These are phyloP conservation scores for Sporothrix globosa DNA, from an alignment of 2,329 filamentous ascomycete species.

Conservation along the genomic window DNA sequence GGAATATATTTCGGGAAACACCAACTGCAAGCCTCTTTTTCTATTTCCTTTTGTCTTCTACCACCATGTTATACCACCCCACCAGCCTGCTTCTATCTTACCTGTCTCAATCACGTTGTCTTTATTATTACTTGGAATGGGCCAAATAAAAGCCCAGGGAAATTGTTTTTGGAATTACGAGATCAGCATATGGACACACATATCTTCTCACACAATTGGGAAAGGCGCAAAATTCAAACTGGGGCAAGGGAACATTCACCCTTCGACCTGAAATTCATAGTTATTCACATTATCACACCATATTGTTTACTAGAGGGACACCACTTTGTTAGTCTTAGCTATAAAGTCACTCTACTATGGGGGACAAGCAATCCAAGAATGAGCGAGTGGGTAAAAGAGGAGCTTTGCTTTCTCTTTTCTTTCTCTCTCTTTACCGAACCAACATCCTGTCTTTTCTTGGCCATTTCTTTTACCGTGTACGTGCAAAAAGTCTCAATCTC, in stretches of 20 bases:
- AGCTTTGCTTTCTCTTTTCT: no score
- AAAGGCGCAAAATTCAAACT: constrained; percentile 25
- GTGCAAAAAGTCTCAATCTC: neutral
- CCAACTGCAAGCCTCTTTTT: constrained; percentile 14
- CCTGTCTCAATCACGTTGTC: constrained; percentile 22
- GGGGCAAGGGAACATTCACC: neutral
- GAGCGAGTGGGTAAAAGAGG: neutral
- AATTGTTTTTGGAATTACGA: constrained; percentile 17
- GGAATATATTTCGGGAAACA: constrained; percentile 2
- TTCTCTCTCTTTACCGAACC: neutral
- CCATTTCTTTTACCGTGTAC: neutral
- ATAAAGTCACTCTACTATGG: neutral
- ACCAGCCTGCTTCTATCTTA: constrained; percentile 16
- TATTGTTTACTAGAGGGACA: neutral
- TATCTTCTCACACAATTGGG: constrained; percentile 6
- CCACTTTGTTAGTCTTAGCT: constrained; percentile 2
- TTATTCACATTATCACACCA: neutral
- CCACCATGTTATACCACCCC: constrained; percentile 28
- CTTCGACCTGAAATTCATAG: constrained; percentile 7
- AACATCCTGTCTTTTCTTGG: neutral
- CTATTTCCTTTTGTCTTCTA: constrained; percentile 9
- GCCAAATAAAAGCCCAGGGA: constrained; percentile 1
- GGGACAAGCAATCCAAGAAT: neutral
- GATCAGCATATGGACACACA: constrained; percentile 24
- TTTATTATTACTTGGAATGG: constrained; percentile 19